These are phyloP conservation scores for Sabuloglossum arenarium DNA, from an alignment of 495 filamentous ascomycete genomes.

Conservation along the genomic window DNA sequence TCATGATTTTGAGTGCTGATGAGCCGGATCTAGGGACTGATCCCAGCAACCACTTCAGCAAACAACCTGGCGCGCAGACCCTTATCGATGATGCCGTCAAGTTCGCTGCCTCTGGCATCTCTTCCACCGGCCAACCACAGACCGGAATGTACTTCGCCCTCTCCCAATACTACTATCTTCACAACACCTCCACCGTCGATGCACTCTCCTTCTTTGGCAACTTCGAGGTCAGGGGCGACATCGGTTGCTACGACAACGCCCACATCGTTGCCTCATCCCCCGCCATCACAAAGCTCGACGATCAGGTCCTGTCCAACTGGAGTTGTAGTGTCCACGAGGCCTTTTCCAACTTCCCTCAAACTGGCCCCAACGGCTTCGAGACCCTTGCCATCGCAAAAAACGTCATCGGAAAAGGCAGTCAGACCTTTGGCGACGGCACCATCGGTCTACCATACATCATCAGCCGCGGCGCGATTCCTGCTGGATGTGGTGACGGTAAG, in stretches of 20 bases:
- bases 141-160: slow-evolving; percentile 23
- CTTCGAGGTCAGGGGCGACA: slow-evolving; percentile 21
- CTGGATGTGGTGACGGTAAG: slow-evolving; percentile 26
- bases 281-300: slow-evolving; percentile 21
- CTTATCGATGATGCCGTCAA: slow-evolving; percentile 21
- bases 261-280: slow-evolving; percentile 24
- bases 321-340: slow-evolving; percentile 27
- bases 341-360: slow-evolving; percentile 23
- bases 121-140: slow-evolving; percentile 4
- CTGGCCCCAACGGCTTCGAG: slow-evolving; percentile 21
- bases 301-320: slow-evolving; percentile 24
- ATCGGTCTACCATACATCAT: slow-evolving; percentile 28
- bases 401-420: slow-evolving; percentile 18
- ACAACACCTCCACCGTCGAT: slow-evolving; percentile 17
- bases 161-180: slow-evolving; percentile 15
- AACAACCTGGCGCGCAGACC: slow-evolving; percentile 10
- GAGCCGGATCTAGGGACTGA: slow-evolving; percentile 14
- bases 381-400: slow-evolving; percentile 26
- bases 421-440: slow-evolving; percentile 21
- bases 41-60: slow-evolving; percentile 14
- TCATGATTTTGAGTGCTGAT: no score
- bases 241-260: slow-evolving; percentile 23
- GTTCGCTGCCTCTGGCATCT: slow-evolving; percentile 16
- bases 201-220: slow-evolving; percentile 24
- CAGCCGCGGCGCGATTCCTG: slow-evolving; percentile 25